Percentiles rank a stretch among this genome's conserved stretches.
Conservation (phyloP, 1,284 basidiomycete genomes). For the Ustilago xerochloae region DNA sequence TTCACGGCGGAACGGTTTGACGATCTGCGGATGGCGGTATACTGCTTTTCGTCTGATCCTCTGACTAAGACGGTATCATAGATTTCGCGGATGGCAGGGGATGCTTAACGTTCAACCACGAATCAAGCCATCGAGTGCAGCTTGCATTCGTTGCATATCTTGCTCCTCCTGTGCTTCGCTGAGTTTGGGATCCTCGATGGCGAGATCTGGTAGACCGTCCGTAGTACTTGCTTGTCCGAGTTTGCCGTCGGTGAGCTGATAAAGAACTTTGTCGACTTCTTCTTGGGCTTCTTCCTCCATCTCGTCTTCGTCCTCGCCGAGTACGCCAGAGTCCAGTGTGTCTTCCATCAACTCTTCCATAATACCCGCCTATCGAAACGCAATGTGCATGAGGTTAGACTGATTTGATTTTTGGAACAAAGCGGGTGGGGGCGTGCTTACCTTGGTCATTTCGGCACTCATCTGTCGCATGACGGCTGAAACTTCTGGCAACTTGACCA, state of each 20-base stretch:
- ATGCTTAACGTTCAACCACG: no score
- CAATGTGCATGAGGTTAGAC: no score
- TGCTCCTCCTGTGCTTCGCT: constrained; percentile 50
- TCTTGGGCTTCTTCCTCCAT: constrained; percentile 95
- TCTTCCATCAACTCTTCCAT: constrained; percentile 71
- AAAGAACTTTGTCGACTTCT: constrained; percentile 96
- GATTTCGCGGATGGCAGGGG: no score
- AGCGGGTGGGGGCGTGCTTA: not conserved
- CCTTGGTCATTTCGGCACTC: constrained; percentile 98
- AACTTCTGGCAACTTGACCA: constrained; percentile 92
- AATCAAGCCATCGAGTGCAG: constrained; percentile 63
- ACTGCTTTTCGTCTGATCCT: not conserved
- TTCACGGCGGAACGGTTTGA: no score
- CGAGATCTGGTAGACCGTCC: constrained; percentile 54
- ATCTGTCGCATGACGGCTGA: constrained; percentile 93
- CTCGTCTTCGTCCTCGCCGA: constrained; percentile 82
- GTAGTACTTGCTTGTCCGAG: constrained; percentile 61
- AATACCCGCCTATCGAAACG: constrained; percentile 66
- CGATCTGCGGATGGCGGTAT: not conserved
- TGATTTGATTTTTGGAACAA: not conserved
- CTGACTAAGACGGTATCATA: not conserved
- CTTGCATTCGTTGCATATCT: constrained; percentile 66
- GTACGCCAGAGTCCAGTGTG: constrained; percentile 68
- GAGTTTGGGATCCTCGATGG: constrained; percentile 40
- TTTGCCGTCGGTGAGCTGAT: constrained; percentile 95